Evolutionary conservation across 2,329 filamentous ascomycete species (phyloP).

Genomic region (Fusarium buharicum): DNA sequence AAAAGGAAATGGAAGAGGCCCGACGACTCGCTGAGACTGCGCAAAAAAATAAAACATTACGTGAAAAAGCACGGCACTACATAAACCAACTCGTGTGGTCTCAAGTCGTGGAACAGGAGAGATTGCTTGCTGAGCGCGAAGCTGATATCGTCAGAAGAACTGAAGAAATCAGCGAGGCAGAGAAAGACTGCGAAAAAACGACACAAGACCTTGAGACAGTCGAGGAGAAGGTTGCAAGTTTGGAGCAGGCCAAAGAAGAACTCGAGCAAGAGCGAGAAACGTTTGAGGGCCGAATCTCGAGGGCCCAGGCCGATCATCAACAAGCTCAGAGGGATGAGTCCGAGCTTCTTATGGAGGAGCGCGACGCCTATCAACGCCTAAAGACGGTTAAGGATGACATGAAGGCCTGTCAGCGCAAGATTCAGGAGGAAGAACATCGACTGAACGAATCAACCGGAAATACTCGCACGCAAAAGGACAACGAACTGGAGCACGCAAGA

Average conservation of each 20-base stretch:
- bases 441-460: conserved; percentile 77
- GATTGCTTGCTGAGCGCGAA: conserved; percentile 53
- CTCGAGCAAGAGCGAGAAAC: conserved; percentile 59
- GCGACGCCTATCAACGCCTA: conserved; percentile 70
- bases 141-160: conserved; percentile 44
- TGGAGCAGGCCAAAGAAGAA: conserved; percentile 53
- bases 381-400: conserved; percentile 62
- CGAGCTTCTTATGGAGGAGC: conserved; percentile 70
- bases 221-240: conserved; percentile 57
- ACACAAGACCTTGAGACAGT: conserved; percentile 61
- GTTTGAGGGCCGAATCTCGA: conserved; percentile 55
- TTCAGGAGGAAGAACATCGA: conserved; percentile 66
- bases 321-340: conserved; percentile 64
- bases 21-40: conserved; percentile 72
- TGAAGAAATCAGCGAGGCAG: conserved; percentile 43
- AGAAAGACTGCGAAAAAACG: conserved; percentile 51
- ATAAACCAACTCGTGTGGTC: conserved; percentile 83
- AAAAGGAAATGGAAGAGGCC: conserved; percentile 65
- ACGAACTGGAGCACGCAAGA: conserved; percentile 56
- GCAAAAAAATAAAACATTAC: conserved; percentile 73
- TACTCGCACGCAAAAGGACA: conserved; percentile 70
- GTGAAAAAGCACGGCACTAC: conserved; percentile 67
- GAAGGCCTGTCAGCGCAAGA: conserved; percentile 58
- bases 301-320: conserved; percentile 64
- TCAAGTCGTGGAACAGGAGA: conserved; percentile 83